phyloP scores from a whole-genome alignment of 768 basidiomycete genomes.

The Macrocybe gigantea region DNA sequence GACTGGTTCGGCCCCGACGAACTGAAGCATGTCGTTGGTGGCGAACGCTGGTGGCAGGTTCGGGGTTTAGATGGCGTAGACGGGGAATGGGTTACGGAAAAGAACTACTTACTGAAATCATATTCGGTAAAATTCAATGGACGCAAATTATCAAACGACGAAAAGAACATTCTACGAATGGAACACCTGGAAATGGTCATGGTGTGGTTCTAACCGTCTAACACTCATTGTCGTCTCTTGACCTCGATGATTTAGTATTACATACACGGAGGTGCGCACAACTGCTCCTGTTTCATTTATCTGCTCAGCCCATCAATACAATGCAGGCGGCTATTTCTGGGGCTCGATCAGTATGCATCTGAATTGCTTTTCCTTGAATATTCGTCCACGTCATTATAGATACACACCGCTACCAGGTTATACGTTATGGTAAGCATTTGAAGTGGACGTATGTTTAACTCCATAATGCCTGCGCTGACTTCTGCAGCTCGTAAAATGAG shows the following conservation, averaged over 20 bases:
- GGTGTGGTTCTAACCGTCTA: conserved; percentile 24
- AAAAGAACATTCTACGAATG: conserved; percentile 41
- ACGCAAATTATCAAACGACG: conserved; percentile 26
- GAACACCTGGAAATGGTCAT: conserved; percentile 51
- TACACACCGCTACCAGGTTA: conserved; percentile 56
- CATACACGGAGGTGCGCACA: conserved; percentile 49
- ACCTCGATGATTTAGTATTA: conserved; percentile 41
- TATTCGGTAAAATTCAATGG: conserved; percentile 16
- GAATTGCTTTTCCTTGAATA: not conserved
- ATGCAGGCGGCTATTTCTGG: conserved; percentile 58
- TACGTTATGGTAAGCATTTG: conserved; percentile 38
- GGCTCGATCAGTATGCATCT: conserved; percentile 49
- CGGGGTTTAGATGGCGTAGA: conserved; percentile 66
- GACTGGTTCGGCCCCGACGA: conserved; percentile 69
- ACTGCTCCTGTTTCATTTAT: not conserved
- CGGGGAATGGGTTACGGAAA: conserved; percentile 55
- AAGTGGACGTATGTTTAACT: not conserved
- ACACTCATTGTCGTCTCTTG: not conserved
- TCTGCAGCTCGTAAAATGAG: conserved; percentile 60
- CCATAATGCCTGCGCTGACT: conserved; percentile 1
- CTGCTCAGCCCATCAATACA: not conserved
- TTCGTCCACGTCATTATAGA: conserved; percentile 22
- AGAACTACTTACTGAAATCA: conserved; percentile 30
- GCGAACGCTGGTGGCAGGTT: conserved; percentile 82
- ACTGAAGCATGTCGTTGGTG: conserved; percentile 64